These are phyloP conservation scores for Yamadazyma sp. DNA, from an alignment of 1,139 yeast species.

Conservation along the genomic window DNA sequence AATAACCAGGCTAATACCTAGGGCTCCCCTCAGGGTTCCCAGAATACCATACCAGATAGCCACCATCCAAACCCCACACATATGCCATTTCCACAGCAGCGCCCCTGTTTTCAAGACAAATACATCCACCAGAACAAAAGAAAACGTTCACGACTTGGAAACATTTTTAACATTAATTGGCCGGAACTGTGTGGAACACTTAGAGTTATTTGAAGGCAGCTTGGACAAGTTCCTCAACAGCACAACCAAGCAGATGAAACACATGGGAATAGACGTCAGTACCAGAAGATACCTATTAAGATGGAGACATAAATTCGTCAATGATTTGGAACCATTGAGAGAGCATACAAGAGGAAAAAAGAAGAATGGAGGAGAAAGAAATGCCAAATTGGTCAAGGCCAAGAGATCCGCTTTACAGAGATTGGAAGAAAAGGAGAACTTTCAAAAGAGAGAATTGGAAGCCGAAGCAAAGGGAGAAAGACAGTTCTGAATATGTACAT, in stretches of 20 bases:
- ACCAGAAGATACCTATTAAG: slow-evolving; percentile 65
- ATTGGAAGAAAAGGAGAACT: slow-evolving; percentile 37
- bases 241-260: slow-evolving; percentile 60
- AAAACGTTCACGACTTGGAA: slow-evolving; percentile 68
- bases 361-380: slow-evolving; percentile 89
- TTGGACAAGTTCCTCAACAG: slow-evolving; percentile 69
- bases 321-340: slow-evolving; percentile 57
- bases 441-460: slow-evolving; percentile 26
- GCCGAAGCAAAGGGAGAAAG: slow-evolving; percentile 33
- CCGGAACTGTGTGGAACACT: slow-evolving; percentile 65
- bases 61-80: background rate
- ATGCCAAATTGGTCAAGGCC: slow-evolving; percentile 67
- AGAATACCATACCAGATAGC: background rate
- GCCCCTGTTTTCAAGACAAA: slow-evolving; percentile 27
- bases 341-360: slow-evolving; percentile 70
- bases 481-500: slow-evolving; percentile 19
- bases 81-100: slow-evolving; percentile 11
- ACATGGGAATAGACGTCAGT: slow-evolving; percentile 74
- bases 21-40: background rate
- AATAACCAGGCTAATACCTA: slow-evolving; percentile 8
- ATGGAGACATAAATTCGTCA: slow-evolving; percentile 49
- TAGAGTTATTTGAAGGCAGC: slow-evolving; percentile 67
- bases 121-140: slow-evolving; percentile 45
- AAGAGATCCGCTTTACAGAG: slow-evolving; percentile 65
- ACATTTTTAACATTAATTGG: slow-evolving; percentile 77